Evolutionary conservation across 345 rosid species (phyloP).

Genomic region (Eucalyptus pauciflora): DNA sequence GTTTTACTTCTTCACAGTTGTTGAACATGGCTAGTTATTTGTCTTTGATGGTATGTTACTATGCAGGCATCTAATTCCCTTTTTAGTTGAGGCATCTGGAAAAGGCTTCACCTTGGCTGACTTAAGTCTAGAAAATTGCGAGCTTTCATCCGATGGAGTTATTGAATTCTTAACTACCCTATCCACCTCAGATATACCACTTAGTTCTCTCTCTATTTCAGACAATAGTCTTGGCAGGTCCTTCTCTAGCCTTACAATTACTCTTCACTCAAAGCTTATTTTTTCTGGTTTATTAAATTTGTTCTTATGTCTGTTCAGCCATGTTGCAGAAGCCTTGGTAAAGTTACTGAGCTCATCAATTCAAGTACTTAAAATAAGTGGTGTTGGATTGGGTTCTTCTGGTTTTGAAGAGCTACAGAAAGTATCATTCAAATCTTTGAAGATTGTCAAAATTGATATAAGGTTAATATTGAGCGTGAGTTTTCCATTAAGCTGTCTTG

Average conservation of each 20-base stretch:
- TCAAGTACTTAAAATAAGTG: conserved; percentile 51
- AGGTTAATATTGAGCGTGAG: conserved; percentile 31
- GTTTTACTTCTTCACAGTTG: not conserved
- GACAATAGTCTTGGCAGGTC: conserved; percentile 82
- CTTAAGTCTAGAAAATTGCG: conserved; percentile 68
- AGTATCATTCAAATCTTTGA: conserved; percentile 15
- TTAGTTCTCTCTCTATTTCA: conserved; percentile 54
- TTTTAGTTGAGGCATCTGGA: conserved; percentile 39
- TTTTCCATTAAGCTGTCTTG: not conserved
- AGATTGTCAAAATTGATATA: conserved; percentile 52
- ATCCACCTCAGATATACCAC: conserved; percentile 29
- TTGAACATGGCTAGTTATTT: not conserved
- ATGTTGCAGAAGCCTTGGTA: conserved; percentile 48
- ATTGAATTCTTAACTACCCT: conserved; percentile 42
- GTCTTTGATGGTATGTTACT: conserved; percentile 7
- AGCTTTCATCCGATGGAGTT: conserved; percentile 57
- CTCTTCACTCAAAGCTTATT: not conserved
- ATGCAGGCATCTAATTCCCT: conserved; percentile 67
- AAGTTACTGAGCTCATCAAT: conserved; percentile 27
- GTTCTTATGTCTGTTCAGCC: conserved; percentile 25
- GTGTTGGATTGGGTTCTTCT: conserved; percentile 63
- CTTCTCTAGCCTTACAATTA: not conserved
- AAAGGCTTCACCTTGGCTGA: conserved; percentile 28
- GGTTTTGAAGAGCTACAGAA: conserved; percentile 57
- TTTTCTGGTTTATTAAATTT: not conserved